Evolutionary conservation across 805 yeast species (phyloP), one percentile per base, ranked within the genome.

Genomic region (Pichia rugopelliculosa): DNA sequence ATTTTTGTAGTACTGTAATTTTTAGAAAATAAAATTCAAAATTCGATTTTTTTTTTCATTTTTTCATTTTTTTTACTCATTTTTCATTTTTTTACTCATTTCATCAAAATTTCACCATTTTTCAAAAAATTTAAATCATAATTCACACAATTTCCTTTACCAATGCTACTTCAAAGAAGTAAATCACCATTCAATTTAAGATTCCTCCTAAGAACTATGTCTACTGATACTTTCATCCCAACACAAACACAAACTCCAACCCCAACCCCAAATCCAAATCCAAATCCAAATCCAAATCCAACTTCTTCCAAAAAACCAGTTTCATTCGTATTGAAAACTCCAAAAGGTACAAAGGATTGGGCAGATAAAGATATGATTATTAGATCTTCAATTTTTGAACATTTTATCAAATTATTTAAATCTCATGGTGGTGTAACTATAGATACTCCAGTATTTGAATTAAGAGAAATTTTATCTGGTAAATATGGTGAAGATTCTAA

Each of bases 401-500:
- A 88, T 10, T 69, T 93, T 52, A 78, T 90, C 15, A 59, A 70
- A 2, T 68, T 93, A 44, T 93, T 93, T 77, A 85, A 89, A 67
- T 84, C 89, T 58, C 99, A 93, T 67, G 99, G 99, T 53, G 99
- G 95, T 68, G 96, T 89, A 30, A 91, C 99, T 38, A 88, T 93
- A 55, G 99, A 93, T 65, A 93, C 99, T 2, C 99, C 99, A 7
- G 99, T 93, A 5, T 93, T 93, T 59, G 99, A 93, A 68, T 75
- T 91, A 56, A 80, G 96, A 58, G 99, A 93, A 67, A 93, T 93
- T 57, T 76, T 93, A 49, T 82, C 97, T 23, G 99, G 99, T 42
- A 93, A 93, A 66, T 93, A 93, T 66, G 99, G 99, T 65, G 99
- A 93, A 70, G 99, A 93, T 66, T 90, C 97, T 27, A 93, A 93